Evolutionary conservation across 2,329 filamentous ascomycete species (phyloP).

Genomic region (Cladophialophora chaetospira): DNA sequence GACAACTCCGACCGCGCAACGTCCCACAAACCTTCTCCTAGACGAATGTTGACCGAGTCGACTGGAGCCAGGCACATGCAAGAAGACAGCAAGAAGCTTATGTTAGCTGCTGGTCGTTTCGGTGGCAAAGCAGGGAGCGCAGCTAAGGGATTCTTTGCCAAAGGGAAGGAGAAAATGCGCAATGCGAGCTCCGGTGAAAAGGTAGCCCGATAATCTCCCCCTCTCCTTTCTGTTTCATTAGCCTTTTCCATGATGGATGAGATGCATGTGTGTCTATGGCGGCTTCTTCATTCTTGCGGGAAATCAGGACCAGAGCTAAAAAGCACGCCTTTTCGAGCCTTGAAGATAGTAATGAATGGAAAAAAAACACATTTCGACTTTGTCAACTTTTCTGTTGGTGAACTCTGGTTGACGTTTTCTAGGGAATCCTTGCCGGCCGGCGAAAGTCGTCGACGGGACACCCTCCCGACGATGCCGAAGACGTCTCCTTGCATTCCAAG

Average conservation of each 20-base stretch:
- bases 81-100: conserved; percentile 82
- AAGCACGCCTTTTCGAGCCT: conserved; percentile 16
- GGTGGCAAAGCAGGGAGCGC: conserved; percentile 73
- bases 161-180: conserved; percentile 81
- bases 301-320: no score
- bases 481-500: conserved; percentile 13
- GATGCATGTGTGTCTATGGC: conserved; percentile 15
- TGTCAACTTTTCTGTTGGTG: conserved; percentile 9
- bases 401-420: conserved; percentile 28
- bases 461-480: conserved; percentile 17
- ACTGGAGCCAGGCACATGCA: conserved; percentile 61
- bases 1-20: conserved; percentile 8
- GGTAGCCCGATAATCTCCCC: conserved; percentile 74
- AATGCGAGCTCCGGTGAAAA: conserved; percentile 68
- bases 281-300: conserved; percentile 7
- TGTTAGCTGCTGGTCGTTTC: conserved; percentile 76
- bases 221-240: conserved; percentile 28
- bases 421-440: conserved; percentile 24
- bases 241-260: conserved; percentile 15
- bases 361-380: conserved; percentile 16
- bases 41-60: conserved; percentile 26
- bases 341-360: conserved; percentile 29
- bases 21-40: conserved; percentile 20
- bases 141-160: conserved; percentile 87
- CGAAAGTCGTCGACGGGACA: conserved; percentile 22